Base-by-base conservation (phyloP, 2,329 filamentous ascomycete genomes). In the Paraphoma chrysanthemicola region DNA sequence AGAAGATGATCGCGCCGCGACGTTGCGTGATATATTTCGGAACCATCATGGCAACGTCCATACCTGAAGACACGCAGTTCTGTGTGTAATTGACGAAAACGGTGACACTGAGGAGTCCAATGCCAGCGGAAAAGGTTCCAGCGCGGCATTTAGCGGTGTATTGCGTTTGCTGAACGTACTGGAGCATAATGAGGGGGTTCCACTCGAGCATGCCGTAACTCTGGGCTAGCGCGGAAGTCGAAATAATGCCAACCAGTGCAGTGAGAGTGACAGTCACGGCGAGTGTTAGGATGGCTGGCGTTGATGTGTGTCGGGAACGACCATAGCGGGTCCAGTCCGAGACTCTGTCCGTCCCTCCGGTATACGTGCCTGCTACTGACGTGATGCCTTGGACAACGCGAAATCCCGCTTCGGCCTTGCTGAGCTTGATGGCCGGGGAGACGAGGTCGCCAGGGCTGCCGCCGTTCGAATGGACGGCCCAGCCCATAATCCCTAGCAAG, bases 101-200 rank as follows among this genome's bases (percentile, higher is more conserved):
- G 31, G 66, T 64, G 28, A 59, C 60, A 16, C 54, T 59, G 36
- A 72, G 56, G 29, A 71, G 64, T 7, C 70, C 70, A 8, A 71
- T 17, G 2, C 68, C 69, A 3, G 68, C 68, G 48, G 72, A 73
- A 51, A 73, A 73, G 2, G 64, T 68, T 1, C 67, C 70, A 1
- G 69, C 69, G 14, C 69, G 59, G 29, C 57, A 53, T 23, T 54
- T 56, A 4, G 69, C 48, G 0, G 60, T 64, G n/a, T 66, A 60
- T 12, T 58, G 55, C 0, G 51, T 54, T n/a, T 63, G 44, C 39
- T 67, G 64, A 5, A 71, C 45, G 38, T 44, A 54, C 33, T 64
- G 56, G 2, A 70, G 58, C 16, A 66, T 59, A 31, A 61, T 57
- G n/a, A 68, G 58, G 2, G 67, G 69, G 41, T 70, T 68, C 66